These are phyloP conservation scores for Seiridium unicorne DNA, from an alignment of 2,329 filamentous ascomycete species.

Conservation along the genomic window DNA sequence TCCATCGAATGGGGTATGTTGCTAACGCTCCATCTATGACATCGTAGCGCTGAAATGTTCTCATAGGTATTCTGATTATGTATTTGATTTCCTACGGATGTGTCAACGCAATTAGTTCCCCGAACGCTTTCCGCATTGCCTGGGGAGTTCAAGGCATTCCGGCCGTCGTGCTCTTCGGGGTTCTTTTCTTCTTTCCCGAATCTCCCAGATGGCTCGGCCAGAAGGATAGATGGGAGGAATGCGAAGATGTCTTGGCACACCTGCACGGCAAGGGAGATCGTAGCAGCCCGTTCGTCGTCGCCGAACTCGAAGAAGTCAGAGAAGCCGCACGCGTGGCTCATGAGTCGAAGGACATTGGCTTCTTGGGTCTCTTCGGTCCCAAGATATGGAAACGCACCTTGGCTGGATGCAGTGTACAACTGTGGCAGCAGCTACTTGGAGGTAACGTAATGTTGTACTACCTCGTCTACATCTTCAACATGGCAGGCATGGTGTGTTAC, in stretches of 20 bases:
- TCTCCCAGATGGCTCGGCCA: constrained; percentile 56
- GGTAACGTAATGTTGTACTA: constrained; percentile 59
- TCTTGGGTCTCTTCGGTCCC: constrained; percentile 43
- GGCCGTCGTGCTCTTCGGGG: constrained; percentile 41
- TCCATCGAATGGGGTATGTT: constrained; percentile 56
- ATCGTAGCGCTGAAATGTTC: constrained; percentile 28
- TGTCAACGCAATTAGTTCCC: constrained; percentile 51
- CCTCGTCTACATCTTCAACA: constrained; percentile 61
- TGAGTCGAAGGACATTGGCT: constrained; percentile 35
- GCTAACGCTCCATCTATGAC: background rate
- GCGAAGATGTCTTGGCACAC: constrained; percentile 12
- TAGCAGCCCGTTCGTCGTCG: constrained; percentile 43
- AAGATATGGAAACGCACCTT: constrained; percentile 50
- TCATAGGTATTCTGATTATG: constrained; percentile 57
- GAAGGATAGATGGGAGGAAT: constrained; percentile 39
- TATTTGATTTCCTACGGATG: constrained; percentile 66
- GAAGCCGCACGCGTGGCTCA: constrained; percentile 36
- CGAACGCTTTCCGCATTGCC: constrained; percentile 56
- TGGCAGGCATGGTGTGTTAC: constrained; percentile 46
- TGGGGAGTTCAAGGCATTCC: constrained; percentile 53
- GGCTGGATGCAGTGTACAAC: constrained; percentile 50
- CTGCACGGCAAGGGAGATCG: constrained; percentile 12
- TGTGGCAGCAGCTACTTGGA: constrained; percentile 56
- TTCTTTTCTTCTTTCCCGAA: constrained; percentile 58
- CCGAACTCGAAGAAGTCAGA: constrained; percentile 32